Conservation (phyloP, 2,329 filamentous ascomycete species). For the Lachnellula suecica region DNA sequence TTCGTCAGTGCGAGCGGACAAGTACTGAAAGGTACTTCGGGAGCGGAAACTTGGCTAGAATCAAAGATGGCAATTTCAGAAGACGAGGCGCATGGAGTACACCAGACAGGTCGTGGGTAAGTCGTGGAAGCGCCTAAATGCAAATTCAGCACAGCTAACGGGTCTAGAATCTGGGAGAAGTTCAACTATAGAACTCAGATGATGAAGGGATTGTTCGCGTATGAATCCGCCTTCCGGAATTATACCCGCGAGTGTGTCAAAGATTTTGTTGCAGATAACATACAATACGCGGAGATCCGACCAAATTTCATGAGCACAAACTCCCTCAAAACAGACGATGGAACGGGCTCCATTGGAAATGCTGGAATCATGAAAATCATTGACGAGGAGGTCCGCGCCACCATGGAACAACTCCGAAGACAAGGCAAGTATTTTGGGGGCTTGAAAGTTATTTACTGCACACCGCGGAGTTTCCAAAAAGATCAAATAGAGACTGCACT, state of each 20-base stretch:
- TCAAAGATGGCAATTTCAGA: slow-evolving; percentile 62
- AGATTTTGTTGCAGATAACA: slow-evolving; percentile 61
- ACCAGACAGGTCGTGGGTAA: slow-evolving; percentile 53
- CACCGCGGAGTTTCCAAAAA: slow-evolving; percentile 58
- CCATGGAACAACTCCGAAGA: slow-evolving; percentile 40
- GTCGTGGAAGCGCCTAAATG: slow-evolving; percentile 18
- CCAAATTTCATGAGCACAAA: slow-evolving; percentile 67
- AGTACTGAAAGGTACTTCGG: slow-evolving; percentile 28
- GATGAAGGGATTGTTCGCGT: slow-evolving; percentile 72
- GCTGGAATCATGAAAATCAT: slow-evolving; percentile 60
- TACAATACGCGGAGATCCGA: slow-evolving; percentile 71
- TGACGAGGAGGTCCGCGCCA: slow-evolving; percentile 50
- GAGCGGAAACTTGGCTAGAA: slow-evolving; percentile 53
- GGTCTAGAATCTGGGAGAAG: slow-evolving; percentile 49
- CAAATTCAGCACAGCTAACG: slow-evolving; percentile 15
- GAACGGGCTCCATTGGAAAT: slow-evolving; percentile 51
- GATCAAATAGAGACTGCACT: slow-evolving; percentile 51
- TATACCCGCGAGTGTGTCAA: slow-evolving; percentile 62
- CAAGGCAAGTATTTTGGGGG: slow-evolving; percentile 53
- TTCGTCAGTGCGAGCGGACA: slow-evolving; percentile 29
- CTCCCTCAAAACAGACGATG: slow-evolving; percentile 59
- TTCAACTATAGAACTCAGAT: slow-evolving; percentile 70
- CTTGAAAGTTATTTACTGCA: slow-evolving; percentile 71
- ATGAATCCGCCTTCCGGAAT: slow-evolving; percentile 58
- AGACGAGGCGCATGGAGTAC: slow-evolving; percentile 54